These are phyloP conservation scores for Oxyria digyna DNA, from an alignment of 148 eudicot genomes.

Conservation along the genomic window DNA sequence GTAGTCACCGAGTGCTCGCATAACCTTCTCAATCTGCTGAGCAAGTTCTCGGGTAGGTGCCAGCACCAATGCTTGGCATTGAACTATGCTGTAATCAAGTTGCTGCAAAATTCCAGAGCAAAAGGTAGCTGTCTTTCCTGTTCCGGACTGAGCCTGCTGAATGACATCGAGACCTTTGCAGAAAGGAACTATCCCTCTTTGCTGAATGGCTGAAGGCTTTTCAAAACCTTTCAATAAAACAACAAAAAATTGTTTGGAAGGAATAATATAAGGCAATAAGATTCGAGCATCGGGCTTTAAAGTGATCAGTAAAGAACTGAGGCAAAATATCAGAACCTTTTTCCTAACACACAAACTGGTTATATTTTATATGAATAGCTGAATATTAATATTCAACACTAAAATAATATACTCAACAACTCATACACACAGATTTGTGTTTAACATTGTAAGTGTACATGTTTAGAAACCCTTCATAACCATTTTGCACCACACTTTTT, in stretches of 20 bases:
- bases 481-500: too few species aligned
- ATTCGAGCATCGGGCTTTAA: too few species aligned
- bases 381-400: neutral
- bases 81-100: conserved; percentile 31
- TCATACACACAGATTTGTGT: neutral
- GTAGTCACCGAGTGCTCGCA: conserved; percentile 41
- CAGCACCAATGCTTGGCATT: conserved; percentile 51
- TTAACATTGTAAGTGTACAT: neutral
- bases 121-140: conserved; percentile 58
- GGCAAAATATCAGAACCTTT: too few species aligned
- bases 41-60: conserved; percentile 61
- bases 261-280: too few species aligned
- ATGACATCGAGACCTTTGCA: conserved; percentile 49
- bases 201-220: conserved; percentile 62
- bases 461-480: neutral
- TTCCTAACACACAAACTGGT: too few species aligned
- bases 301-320: too few species aligned
- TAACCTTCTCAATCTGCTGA: conserved; percentile 52
- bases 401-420: neutral
- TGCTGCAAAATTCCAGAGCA: conserved; percentile 58
- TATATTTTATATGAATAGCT: too few species aligned
- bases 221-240: conserved; percentile 32
- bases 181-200: conserved; percentile 54
- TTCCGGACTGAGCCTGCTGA: conserved; percentile 62
- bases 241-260: too few species aligned